A percentile compares a stretch with the other conserved stretches of the same genome.
phyloP scores from a whole-genome alignment of 345 rosid genomes.

The Bruguiera sexangula region DNA sequence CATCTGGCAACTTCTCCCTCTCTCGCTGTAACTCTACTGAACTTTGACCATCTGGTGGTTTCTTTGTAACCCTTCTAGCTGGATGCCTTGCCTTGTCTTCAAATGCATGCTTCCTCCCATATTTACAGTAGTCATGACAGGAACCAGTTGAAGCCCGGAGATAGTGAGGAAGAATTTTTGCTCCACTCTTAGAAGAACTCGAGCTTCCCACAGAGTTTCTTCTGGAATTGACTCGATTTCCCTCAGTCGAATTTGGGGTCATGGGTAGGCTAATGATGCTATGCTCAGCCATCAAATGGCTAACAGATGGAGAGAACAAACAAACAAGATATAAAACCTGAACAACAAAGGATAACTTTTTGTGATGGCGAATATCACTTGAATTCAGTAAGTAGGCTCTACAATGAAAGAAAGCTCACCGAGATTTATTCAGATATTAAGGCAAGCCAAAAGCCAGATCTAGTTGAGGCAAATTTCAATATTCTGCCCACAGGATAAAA shows the following conservation, averaged over 20 bases:
- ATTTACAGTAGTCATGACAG: slow-evolving; percentile 85
- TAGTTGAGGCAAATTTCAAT: background rate
- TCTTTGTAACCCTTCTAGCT: slow-evolving; percentile 37
- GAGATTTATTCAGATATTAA: background rate
- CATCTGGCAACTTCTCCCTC: slow-evolving; percentile 31
- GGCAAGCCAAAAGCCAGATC: background rate
- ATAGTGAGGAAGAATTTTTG: slow-evolving; percentile 52
- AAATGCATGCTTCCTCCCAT: slow-evolving; percentile 48
- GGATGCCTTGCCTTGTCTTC: slow-evolving; percentile 45
- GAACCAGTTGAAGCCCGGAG: slow-evolving; percentile 75
- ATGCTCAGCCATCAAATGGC: slow-evolving; percentile 47
- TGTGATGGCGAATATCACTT: background rate
- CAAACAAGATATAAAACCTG: background rate
- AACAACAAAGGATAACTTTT: slow-evolving; percentile 5
- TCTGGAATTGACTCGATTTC: slow-evolving; percentile 34
- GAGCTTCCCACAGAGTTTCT: slow-evolving; percentile 43
- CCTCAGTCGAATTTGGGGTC: slow-evolving; percentile 30
- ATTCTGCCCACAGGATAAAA: background rate
- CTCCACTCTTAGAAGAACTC: slow-evolving; percentile 31
- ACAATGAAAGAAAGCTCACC: slow-evolving; percentile 1
- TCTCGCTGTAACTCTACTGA: slow-evolving; percentile 25
- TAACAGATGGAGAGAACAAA: slow-evolving; percentile 5
- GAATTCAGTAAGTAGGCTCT: background rate
- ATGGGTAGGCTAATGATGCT: slow-evolving; percentile 19
- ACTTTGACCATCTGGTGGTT: slow-evolving; percentile 33